Conservation (phyloP, 2,329 filamentous ascomycete species). For the Colletotrichum eremochloae region DNA sequence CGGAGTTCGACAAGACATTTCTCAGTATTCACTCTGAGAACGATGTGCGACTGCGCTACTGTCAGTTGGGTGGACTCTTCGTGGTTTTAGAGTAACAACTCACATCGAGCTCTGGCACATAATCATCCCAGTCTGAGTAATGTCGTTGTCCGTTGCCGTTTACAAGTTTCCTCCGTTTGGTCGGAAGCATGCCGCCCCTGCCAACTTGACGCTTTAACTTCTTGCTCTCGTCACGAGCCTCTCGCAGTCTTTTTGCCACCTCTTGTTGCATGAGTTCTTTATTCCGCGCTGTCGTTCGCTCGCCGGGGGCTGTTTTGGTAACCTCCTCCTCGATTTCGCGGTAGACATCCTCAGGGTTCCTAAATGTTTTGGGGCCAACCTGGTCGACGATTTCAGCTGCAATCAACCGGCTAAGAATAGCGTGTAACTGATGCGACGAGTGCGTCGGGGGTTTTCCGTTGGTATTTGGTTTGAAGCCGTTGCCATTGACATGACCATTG, state of each 20-base stretch:
- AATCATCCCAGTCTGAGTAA: slow-evolving; percentile 52
- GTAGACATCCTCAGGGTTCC: slow-evolving; percentile 71
- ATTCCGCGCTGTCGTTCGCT: slow-evolving; percentile 67
- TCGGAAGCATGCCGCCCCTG: slow-evolving; percentile 53
- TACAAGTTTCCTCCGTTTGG: slow-evolving; percentile 69
- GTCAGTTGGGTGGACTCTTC: slow-evolving; percentile 46
- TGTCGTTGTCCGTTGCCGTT: slow-evolving; percentile 59
- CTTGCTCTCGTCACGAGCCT: slow-evolving; percentile 66
- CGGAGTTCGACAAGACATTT: slow-evolving; percentile 87
- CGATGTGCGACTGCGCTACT: slow-evolving; percentile 71
- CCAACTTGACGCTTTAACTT: slow-evolving; percentile 66
- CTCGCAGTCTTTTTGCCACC: slow-evolving; percentile 65
- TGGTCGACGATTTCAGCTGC: slow-evolving; percentile 77
- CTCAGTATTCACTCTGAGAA: slow-evolving; percentile 86
- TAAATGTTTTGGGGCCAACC: slow-evolving; percentile 68
- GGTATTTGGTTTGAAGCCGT: slow-evolving; percentile 51
- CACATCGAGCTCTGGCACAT: slow-evolving; percentile 67
- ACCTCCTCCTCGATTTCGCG: slow-evolving; percentile 74
- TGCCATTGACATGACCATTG: slow-evolving; percentile 48
- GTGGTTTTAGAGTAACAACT: slow-evolving; percentile 47
- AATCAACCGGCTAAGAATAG: slow-evolving; percentile 67
- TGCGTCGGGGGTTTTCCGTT: slow-evolving; percentile 57
- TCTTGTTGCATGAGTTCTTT: slow-evolving; percentile 72
- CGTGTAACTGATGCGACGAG: slow-evolving; percentile 63
- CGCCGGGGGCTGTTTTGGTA: slow-evolving; percentile 61